Evolutionary conservation across 805 yeast genomes (phyloP), one percentile per base, ranked within the genome.

Genomic region (Lachancea dasiensis): DNA sequence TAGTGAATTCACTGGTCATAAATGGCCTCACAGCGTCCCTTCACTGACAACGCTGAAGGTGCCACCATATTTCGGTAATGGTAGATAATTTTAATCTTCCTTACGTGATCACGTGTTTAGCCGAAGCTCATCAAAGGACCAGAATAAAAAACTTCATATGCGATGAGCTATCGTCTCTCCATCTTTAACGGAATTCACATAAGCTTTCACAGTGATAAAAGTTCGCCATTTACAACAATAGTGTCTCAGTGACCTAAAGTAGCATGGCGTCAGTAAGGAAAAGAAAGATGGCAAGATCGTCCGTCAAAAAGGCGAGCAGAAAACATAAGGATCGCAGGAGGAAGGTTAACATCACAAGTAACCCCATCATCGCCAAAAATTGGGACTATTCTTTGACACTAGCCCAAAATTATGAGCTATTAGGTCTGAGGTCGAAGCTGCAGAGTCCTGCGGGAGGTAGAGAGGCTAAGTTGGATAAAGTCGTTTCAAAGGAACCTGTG

Each of bases 341-440:
- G 56, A 71, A 79, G 48, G 66, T 80, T 42, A 77, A 77, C 44
- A 75, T 84, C 22, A 70, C 70, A 33, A 70, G 84, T 0, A 86
- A 86, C 55, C 84, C 95, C 2, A 75, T 92, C 45, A 83, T 92
- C 45, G 94, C 86, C 4, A 84, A 77, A 23, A 74, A 87, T 60
- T 92, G 98, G 98, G 95, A 92, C 62, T 73, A 78, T 42, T 72
- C 74, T 9, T 68, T 81, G 40, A 89, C 97, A 0, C 65, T 89
- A 43, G 71, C 77, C 36, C 97, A 92, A 58, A 92, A 92, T 60
- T 90, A 92, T 64, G 79, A 80, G 50, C 76, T 69, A 46, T 64
- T 92, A 20, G 98, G 98, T 3, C 67, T 92, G 37, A 68, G 77
- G 25, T 70, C 83, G 8, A 76, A 77, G 48, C 61, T 89, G 25